These are phyloP conservation scores for Rhododendron vialii DNA, from an alignment of 148 eudicot genomes.

Conservation along the genomic window DNA sequence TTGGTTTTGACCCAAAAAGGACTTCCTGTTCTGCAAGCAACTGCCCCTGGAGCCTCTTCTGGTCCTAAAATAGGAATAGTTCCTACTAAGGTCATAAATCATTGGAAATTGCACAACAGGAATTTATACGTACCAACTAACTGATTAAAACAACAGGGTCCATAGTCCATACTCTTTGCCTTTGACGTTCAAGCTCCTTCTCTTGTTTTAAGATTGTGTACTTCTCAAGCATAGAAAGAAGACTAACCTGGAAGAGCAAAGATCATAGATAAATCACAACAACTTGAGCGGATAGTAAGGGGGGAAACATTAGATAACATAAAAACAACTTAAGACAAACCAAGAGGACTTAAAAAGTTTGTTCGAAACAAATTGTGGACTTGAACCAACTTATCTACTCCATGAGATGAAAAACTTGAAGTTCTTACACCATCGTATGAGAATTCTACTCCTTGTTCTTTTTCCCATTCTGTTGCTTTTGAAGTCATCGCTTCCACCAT, in stretches of 20 bases:
- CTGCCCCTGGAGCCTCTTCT: conserved; percentile 74
- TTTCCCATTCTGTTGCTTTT: conserved; percentile 62
- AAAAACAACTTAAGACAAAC: not conserved
- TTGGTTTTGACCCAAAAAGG: conserved; percentile 83
- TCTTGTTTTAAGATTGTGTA: conserved; percentile 55
- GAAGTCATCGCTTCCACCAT: conserved; percentile 64
- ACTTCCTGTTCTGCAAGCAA: conserved; percentile 70
- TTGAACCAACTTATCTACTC: not conserved
- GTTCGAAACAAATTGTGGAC: not conserved
- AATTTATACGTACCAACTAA: not conserved
- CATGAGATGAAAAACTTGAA: not conserved
- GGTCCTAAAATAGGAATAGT: conserved; percentile 40
- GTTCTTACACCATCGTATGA: conserved; percentile 69
- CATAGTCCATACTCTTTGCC: conserved; percentile 55
- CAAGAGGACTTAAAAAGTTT: not conserved
- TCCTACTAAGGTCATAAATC: not conserved
- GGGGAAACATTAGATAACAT: not conserved
- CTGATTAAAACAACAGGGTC: not conserved
- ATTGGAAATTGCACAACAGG: not conserved
- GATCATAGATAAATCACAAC: not conserved
- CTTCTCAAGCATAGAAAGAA: conserved; percentile 67
- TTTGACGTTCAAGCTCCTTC: conserved; percentile 73
- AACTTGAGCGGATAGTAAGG: not conserved
- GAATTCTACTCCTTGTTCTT: conserved; percentile 53
- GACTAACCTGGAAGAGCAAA: conserved; percentile 37